Percentiles rank a stretch among this genome's conserved stretches.
phyloP scores from a whole-genome alignment of 164 flowering plant species.

The Piper betle region DNA sequence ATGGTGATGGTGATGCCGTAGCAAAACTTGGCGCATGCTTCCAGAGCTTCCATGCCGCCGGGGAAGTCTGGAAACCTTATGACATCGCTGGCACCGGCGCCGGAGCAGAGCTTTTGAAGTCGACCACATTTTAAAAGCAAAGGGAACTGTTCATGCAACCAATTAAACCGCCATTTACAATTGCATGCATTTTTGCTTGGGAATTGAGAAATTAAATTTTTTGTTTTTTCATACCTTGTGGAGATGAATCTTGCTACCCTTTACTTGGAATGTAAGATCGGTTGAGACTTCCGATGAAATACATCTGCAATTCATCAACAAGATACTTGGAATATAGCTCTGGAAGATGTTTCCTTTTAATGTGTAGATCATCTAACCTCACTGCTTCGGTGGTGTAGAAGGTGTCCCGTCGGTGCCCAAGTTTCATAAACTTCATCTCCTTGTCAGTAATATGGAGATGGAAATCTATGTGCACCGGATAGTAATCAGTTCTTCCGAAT shows the following conservation, averaged over 20 bases:
- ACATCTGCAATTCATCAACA: slow-evolving; percentile 33
- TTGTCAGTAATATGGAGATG: neutral
- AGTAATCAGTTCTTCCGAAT: slow-evolving; percentile 2
- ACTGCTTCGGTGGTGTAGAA: slow-evolving; percentile 74
- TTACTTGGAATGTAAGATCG: slow-evolving; percentile 80
- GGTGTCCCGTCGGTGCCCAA: slow-evolving; percentile 92
- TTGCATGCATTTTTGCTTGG: neutral
- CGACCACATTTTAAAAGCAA: slow-evolving; percentile 73
- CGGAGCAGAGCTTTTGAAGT: slow-evolving; percentile 53
- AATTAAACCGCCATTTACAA: neutral
- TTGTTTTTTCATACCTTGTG: slow-evolving; percentile 56
- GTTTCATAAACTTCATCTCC: slow-evolving; percentile 97
- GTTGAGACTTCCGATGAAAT: slow-evolving; percentile 79
- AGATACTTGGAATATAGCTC: neutral
- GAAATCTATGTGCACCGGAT: slow-evolving; percentile 1
- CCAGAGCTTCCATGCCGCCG: slow-evolving; percentile 84
- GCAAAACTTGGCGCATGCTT: slow-evolving; percentile 88
- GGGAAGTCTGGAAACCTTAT: slow-evolving; percentile 84
- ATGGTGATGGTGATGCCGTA: slow-evolving; percentile 93
- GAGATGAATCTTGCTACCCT: slow-evolving; percentile 65
- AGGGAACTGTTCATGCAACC: slow-evolving; percentile 50
- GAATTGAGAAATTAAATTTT: too few relatives aligned
- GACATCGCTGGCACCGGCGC: slow-evolving; percentile 41
- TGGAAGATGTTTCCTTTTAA: neutral
- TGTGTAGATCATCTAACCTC: slow-evolving; percentile 33